Conservation (phyloP, 2,329 filamentous ascomycete genomes). For the Neofusicoccum ribis region DNA sequence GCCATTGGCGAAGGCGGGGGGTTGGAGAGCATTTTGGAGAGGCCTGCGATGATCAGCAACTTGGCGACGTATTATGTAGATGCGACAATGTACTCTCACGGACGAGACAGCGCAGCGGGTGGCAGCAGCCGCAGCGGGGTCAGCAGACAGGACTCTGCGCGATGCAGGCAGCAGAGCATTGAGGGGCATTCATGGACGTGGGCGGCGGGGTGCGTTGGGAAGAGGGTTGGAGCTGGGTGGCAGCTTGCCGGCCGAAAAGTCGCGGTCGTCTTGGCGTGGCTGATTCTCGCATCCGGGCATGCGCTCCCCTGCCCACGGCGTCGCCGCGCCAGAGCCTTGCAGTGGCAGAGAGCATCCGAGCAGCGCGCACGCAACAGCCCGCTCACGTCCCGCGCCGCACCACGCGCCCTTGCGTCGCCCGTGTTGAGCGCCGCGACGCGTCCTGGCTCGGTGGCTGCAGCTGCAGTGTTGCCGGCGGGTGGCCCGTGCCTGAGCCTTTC, state of each 20-base stretch:
- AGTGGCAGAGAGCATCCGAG: background rate
- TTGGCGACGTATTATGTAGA: background rate
- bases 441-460: background rate
- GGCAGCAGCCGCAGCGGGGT: background rate
- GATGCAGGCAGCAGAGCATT: constrained; percentile 8
- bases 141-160: constrained; percentile 7
- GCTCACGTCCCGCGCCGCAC: background rate
- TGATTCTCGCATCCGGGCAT: background rate
- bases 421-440: background rate
- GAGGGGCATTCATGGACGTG: constrained; percentile 17
- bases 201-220: background rate
- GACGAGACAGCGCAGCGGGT: background rate
- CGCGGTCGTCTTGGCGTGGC: background rate
- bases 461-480: background rate
- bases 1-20: background rate
- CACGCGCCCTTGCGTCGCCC: background rate
- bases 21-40: background rate
- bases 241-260: background rate
- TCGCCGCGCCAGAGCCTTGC: background rate
- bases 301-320: background rate
- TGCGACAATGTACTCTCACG: background rate
- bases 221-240: background rate
- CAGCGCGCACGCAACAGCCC: background rate
- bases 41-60: background rate
- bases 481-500: constrained; percentile 7